A percentile compares a stretch with the other conserved stretches of the same genome.
phyloP scores from a whole-genome alignment of 495 filamentous ascomycete genomes.

The Penicillium diatomitis region DNA sequence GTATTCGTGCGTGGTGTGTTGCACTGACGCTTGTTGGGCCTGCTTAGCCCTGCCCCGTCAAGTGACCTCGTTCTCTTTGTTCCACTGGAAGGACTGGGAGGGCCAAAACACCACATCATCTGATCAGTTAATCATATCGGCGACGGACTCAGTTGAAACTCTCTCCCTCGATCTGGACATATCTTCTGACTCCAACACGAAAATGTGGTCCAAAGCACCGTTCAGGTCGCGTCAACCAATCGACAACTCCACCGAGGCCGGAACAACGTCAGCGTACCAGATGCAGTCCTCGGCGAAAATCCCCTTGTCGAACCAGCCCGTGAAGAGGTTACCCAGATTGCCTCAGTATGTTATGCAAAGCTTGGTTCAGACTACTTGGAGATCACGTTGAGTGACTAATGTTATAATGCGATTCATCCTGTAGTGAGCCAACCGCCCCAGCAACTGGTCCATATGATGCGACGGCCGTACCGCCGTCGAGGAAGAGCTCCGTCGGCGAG shows the following conservation, averaged over 20 bases:
- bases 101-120: too few relatives aligned
- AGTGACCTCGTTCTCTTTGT: too few relatives aligned
- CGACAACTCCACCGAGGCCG: constrained; percentile 35
- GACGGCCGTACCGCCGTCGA: neutral
- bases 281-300: neutral
- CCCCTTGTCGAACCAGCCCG: neutral
- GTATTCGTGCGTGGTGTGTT: too few relatives aligned
- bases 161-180: neutral
- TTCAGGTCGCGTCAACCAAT: constrained; percentile 36
- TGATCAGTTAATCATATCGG: neutral
- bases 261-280: constrained; percentile 30
- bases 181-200: constrained; percentile 4
- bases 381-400: too few relatives aligned
- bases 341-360: constrained; percentile 28
- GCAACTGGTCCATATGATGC: neutral
- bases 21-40: too few relatives aligned
- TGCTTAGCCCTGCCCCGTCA: too few relatives aligned
- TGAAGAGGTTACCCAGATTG: constrained; percentile 30
- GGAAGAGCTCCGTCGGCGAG: neutral
- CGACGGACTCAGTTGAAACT: neutral
- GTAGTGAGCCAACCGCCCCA: neutral
- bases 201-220: constrained; percentile 38
- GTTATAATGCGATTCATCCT: neutral
- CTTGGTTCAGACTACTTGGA: too few relatives aligned
- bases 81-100: too few relatives aligned